Evolutionary conservation across 371 early-diverging fungal species (phyloP).

Genomic region (Lichtheimia corymbifera): DNA sequence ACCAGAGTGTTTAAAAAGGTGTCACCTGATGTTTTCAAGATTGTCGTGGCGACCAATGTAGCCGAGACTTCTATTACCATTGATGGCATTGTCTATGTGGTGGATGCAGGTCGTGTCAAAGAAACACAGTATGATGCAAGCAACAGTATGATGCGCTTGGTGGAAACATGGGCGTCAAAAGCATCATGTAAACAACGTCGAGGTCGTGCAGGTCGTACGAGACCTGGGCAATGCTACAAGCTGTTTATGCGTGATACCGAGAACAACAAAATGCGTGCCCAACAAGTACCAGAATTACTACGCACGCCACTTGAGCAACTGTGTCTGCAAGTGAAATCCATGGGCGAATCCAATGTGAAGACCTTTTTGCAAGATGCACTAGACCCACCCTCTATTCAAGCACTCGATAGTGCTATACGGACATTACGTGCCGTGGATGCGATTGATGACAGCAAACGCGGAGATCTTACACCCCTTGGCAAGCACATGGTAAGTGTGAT

Average conservation of each 20-base stretch:
- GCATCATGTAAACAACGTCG: slow-evolving; percentile 90
- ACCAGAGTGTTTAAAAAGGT: slow-evolving; percentile 64
- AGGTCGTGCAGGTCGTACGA: slow-evolving; percentile 93
- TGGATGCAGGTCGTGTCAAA: slow-evolving; percentile 91
- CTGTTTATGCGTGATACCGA: slow-evolving; percentile 60
- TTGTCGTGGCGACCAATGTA: slow-evolving; percentile 94
- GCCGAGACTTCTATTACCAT: slow-evolving; percentile 96
- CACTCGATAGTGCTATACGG: slow-evolving; percentile 62
- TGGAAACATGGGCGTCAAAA: slow-evolving; percentile 59
- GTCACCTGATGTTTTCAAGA: slow-evolving; percentile 70
- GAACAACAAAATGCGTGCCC: slow-evolving; percentile 55
- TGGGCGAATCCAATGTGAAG: slow-evolving; percentile 63
- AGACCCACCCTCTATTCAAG: slow-evolving; percentile 72
- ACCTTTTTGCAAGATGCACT: slow-evolving; percentile 65
- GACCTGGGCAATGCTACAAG: slow-evolving; percentile 80
- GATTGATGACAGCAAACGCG: slow-evolving; percentile 43
- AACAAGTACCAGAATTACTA: slow-evolving; percentile 76
- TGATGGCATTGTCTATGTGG: slow-evolving; percentile 86
- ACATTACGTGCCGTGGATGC: slow-evolving; percentile 64
- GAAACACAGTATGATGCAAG: slow-evolving; percentile 68
- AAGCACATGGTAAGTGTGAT: slow-evolving; percentile 61
- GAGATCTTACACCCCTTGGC: slow-evolving; percentile 85
- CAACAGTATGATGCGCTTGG: slow-evolving; percentile 58
- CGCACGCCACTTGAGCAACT: slow-evolving; percentile 82
- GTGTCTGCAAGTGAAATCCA: slow-evolving; percentile 79